Evolutionary conservation across 2,329 filamentous ascomycete genomes (phyloP).

Genomic region (Neophaeococcomyces aloes): DNA sequence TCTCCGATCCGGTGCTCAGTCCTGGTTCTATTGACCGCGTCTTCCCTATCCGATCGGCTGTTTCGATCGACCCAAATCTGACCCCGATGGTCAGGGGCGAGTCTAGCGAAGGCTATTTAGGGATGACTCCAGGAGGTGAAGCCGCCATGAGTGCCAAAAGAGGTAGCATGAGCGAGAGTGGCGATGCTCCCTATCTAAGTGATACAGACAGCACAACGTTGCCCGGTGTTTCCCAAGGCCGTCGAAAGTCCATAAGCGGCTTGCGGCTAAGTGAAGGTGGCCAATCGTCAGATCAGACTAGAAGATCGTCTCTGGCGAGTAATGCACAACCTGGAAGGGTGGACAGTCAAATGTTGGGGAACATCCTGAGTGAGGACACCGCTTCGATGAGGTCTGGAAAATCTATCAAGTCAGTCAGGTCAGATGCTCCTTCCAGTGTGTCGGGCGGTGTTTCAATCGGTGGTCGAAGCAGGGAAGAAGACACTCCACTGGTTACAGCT

Average conservation of each 20-base stretch:
- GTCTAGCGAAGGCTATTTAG: slow-evolving; percentile 13
- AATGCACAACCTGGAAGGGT: not conserved
- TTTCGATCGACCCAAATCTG: slow-evolving; percentile 54
- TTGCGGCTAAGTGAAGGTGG: not conserved
- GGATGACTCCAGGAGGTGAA: slow-evolving; percentile 5
- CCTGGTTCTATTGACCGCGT: slow-evolving; percentile 47
- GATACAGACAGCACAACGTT: not conserved
- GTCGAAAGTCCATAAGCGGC: not conserved
- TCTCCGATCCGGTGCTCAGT: slow-evolving; percentile 16
- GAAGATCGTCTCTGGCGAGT: not conserved
- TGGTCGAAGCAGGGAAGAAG: slow-evolving; percentile 4
- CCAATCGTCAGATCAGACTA: not conserved
- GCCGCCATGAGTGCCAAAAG: not conserved
- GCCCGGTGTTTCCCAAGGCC: not conserved
- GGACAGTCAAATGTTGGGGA: slow-evolving; percentile 6
- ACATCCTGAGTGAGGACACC: slow-evolving; percentile 9
- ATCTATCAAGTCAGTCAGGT: slow-evolving; percentile 9
- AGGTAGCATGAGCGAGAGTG: not conserved
- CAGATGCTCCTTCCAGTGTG: slow-evolving; percentile 12
- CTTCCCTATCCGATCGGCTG: slow-evolving; percentile 70
- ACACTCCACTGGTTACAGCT: slow-evolving; percentile 48
- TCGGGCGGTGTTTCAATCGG: slow-evolving; percentile 12
- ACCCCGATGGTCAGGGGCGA: slow-evolving; percentile 21
- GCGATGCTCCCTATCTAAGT: not conserved
- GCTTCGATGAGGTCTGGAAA: slow-evolving; percentile 4